These are phyloP conservation scores for Euphorbia lathyris DNA, from an alignment of 345 rosid genomes.

Conservation along the genomic window DNA sequence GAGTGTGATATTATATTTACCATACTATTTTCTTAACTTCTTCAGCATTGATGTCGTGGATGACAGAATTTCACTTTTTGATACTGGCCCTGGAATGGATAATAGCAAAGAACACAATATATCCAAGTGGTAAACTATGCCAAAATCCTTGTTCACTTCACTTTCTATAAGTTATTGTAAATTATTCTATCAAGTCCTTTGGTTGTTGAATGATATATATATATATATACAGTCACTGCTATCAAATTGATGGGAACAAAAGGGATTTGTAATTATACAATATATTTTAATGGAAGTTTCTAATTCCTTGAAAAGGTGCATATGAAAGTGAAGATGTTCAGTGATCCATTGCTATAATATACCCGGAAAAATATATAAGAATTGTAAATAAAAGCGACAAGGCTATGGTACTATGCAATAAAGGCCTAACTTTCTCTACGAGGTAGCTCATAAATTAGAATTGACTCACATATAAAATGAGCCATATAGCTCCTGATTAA, in stretches of 20 bases:
- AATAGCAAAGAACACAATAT: constrained; percentile 51
- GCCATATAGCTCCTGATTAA: too few species aligned
- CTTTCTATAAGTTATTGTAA: not conserved
- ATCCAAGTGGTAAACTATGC: constrained; percentile 50
- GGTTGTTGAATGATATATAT: not conserved
- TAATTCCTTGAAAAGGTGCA: too few species aligned
- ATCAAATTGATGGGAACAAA: not conserved
- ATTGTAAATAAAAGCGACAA: too few species aligned
- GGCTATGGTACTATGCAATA: too few species aligned
- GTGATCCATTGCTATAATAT: too few species aligned
- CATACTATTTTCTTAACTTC: not conserved
- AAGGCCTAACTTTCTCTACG: too few species aligned
- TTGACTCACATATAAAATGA: too few species aligned
- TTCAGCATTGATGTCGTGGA: constrained; percentile 52
- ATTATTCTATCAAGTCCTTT: not conserved
- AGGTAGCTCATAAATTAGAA: too few species aligned
- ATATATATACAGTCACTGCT: not conserved
- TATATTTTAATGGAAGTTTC: not conserved
- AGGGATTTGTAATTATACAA: not conserved
- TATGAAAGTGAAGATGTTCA: too few species aligned
- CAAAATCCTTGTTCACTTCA: not conserved
- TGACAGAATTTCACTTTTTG: constrained; percentile 57
- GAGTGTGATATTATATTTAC: not conserved
- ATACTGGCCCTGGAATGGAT: constrained; percentile 84
- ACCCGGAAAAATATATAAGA: too few species aligned